Percentiles rank a stretch among this genome's conserved stretches.
phyloP scores from a whole-genome alignment of 345 rosid species.

The Punica granatum region DNA sequence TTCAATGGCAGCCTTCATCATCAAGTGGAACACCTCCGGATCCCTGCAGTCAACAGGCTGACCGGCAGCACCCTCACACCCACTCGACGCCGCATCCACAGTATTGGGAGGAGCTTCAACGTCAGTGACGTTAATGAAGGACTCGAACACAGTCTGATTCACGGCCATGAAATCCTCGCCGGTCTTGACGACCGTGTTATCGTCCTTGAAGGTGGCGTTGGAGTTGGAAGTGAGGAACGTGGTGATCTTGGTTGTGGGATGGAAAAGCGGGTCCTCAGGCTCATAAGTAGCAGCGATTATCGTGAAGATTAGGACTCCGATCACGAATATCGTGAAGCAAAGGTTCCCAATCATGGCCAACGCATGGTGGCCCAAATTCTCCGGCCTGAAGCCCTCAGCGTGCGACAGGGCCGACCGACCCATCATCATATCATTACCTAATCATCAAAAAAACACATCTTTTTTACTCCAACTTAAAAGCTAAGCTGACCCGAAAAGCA shows the following conservation, averaged over 20 bases:
- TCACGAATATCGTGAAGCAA: constrained; percentile 73
- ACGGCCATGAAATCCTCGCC: constrained; percentile 84
- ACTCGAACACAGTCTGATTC: constrained; percentile 60
- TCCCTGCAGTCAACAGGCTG: constrained; percentile 73
- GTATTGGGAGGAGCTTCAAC: constrained; percentile 24
- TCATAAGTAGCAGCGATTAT: constrained; percentile 87
- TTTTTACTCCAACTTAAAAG: not conserved
- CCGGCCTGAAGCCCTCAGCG: constrained; percentile 64
- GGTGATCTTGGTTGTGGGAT: constrained; percentile 71
- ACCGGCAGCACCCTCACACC: constrained; percentile 31
- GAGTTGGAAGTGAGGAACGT: constrained; percentile 71
- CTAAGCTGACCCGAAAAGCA: no score
- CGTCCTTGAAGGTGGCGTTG: constrained; percentile 74
- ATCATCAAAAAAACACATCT: not conserved
- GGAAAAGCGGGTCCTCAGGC: constrained; percentile 85
- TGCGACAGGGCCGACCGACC: constrained; percentile 45
- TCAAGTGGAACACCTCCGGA: constrained; percentile 70
- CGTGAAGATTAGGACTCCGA: constrained; percentile 78
- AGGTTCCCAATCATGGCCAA: constrained; percentile 77
- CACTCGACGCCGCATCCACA: constrained; percentile 12
- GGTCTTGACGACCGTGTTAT: constrained; percentile 59
- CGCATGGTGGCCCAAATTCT: constrained; percentile 67
- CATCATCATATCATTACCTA: constrained; percentile 28
- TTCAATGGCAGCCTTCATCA: constrained; percentile 80
- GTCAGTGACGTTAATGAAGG: constrained; percentile 58